Conservation (phyloP, 148 eudicot genomes). For the Vaccinium myrtillus region DNA sequence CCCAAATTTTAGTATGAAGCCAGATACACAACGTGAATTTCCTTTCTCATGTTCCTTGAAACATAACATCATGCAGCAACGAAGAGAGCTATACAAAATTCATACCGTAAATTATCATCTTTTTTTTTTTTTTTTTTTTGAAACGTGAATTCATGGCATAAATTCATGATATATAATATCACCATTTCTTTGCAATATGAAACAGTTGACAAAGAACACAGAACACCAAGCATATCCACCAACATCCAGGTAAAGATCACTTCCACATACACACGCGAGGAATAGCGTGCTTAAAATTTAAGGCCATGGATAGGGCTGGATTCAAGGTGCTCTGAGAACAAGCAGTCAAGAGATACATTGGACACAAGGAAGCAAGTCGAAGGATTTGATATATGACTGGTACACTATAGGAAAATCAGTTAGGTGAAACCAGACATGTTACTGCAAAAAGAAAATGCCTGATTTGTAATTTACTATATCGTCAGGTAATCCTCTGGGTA, state of each 20-base stretch:
- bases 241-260: background rate
- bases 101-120: background rate
- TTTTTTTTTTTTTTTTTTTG: background rate
- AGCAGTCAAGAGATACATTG: background rate
- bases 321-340: background rate
- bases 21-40: background rate
- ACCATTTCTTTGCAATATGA: background rate
- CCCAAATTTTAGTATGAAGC: background rate
- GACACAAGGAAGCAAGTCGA: background rate
- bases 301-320: background rate
- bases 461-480: background rate
- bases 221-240: background rate
- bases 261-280: background rate
- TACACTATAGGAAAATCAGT: background rate
- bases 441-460: background rate
- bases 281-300: background rate
- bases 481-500: background rate
- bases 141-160: background rate
- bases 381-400: background rate
- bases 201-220: background rate
- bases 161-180: background rate
- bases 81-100: background rate
- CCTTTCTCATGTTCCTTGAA: conserved; percentile 12
- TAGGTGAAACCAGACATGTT: background rate
- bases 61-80: background rate